phyloP scores from a whole-genome alignment of 2,329 filamentous ascomycete species.

The Penicillium sp. region DNA sequence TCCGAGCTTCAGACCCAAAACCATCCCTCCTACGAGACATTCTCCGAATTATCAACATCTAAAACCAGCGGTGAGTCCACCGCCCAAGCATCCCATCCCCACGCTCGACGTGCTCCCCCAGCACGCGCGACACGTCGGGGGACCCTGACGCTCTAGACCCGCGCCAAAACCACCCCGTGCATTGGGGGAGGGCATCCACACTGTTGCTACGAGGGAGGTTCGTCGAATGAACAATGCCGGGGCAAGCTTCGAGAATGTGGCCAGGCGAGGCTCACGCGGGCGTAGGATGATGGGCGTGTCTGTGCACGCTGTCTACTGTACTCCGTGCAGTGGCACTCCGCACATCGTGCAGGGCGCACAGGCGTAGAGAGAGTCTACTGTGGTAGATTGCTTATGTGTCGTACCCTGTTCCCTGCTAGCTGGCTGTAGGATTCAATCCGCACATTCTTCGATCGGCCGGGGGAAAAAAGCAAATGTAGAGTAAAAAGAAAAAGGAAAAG shows the following conservation, averaged over 20 bases:
- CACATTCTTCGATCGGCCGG: slow-evolving; percentile 1
- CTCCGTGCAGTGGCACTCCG: neutral
- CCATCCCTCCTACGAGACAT: neutral
- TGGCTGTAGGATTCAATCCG: slow-evolving; percentile 1
- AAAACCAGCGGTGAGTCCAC: slow-evolving; percentile 4
- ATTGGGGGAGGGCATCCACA: neutral
- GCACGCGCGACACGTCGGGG: neutral
- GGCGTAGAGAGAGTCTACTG: neutral
- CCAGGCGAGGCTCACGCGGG: slow-evolving; percentile 6
- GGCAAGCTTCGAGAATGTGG: slow-evolving; percentile 27
- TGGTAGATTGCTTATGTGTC: neutral
- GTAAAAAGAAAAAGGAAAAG: neutral
- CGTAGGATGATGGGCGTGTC: neutral
- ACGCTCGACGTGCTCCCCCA: neutral
- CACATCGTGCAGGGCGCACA: neutral
- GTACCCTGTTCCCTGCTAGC: neutral
- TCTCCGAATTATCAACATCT: neutral
- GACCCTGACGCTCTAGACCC: neutral
- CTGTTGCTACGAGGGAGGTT: neutral
- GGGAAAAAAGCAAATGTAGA: neutral
- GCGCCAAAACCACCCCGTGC: neutral
- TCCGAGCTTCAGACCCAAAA: neutral
- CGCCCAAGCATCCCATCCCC: slow-evolving; percentile 1
- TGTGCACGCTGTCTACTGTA: slow-evolving; percentile 16
- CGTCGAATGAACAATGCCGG: neutral